Evolutionary conservation across 345 rosid genomes (phyloP), one percentile per base, ranked within the genome.

Genomic region (Clausena lansium): DNA sequence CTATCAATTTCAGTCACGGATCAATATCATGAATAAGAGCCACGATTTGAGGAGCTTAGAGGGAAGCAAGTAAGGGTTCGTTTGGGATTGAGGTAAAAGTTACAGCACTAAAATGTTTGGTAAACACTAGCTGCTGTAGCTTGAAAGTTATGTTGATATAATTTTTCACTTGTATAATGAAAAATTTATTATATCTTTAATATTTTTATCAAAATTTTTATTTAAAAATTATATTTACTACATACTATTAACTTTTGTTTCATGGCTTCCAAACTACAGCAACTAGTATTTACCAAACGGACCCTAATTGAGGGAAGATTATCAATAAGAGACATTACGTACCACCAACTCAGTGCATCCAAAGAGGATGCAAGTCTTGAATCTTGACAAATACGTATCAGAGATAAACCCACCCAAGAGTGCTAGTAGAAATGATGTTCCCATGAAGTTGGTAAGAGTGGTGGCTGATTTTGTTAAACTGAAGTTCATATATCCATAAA

Each of bases 341-440:
- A 89, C 95, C 88, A 84, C 22, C 28, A 91, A 22, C 75, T 89
- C 95, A 4, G 84, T 22, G 84, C 73, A 83, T 27, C 87, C 93
- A 63, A 88, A 88, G 50, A 91, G 50, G 81, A 91, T 79, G 61
- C 86, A 81, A 24, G 93, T 89, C 83, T 81, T 88, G 88, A 91
- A 88, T 78, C 95, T 85, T 7, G 91, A 79, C 76, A 88, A 73
- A 35, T 81, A 91, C 24, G 95, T 91, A 72, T 89, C 95, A 0
- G 91, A 89, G 62, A 91, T 82, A 85, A 88, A 87, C 8, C 93
- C 95, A 57, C 95, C 95, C 11, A 89, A 84, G 28, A 91, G 86
- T 13, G 93, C 80, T 9, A 89, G 59, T 32, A 91, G 33, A 75
- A 85, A 91, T 0, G 90, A 68, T 57, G 90, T 77, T 4, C 93